Evolutionary conservation across 768 basidiomycete species (phyloP).

Genomic region (Bullera alba): DNA sequence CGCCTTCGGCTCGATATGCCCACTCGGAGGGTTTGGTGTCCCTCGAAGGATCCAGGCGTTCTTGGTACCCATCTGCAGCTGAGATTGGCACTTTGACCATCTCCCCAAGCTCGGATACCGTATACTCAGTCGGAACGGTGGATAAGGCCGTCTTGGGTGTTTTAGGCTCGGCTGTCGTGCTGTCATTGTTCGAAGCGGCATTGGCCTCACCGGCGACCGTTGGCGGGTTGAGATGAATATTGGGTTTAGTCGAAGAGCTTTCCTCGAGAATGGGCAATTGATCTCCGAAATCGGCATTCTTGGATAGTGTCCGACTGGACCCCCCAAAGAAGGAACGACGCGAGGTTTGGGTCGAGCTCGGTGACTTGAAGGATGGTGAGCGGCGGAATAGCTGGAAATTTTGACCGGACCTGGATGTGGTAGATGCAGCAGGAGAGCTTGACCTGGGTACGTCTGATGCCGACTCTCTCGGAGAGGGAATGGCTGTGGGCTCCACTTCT

Average conservation of each 20-base stretch:
- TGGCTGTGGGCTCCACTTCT: too few relatives aligned
- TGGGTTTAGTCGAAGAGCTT: too few relatives aligned
- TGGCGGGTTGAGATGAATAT: too few relatives aligned
- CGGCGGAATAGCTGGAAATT: conserved; percentile 16
- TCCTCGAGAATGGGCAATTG: too few relatives aligned
- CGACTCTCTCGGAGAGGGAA: too few relatives aligned
- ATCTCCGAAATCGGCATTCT: too few relatives aligned
- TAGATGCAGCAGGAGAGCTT: conserved; percentile 11
- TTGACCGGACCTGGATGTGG: conserved; percentile 7
- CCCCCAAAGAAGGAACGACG: conserved; percentile 15
- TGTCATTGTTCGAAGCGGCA: too few relatives aligned
- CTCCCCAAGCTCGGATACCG: conserved; percentile 19
- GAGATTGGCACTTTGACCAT: conserved; percentile 14
- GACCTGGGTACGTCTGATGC: too few relatives aligned
- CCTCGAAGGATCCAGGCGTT: background rate
- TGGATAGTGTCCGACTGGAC: conserved; percentile 12
- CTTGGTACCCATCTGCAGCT: background rate
- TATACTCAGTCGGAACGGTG: conserved; percentile 13
- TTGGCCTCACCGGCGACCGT: too few relatives aligned
- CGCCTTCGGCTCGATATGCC: conserved; percentile 87
- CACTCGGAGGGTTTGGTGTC: conserved; percentile 49
- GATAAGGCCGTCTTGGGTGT: conserved; percentile 1
- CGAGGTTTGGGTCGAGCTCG: conserved; percentile 2
- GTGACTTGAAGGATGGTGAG: conserved; percentile 10
- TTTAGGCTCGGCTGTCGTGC: too few relatives aligned